Base-by-base conservation (phyloP, 148 eudicot species). In the Pouteria glomerata region DNA sequence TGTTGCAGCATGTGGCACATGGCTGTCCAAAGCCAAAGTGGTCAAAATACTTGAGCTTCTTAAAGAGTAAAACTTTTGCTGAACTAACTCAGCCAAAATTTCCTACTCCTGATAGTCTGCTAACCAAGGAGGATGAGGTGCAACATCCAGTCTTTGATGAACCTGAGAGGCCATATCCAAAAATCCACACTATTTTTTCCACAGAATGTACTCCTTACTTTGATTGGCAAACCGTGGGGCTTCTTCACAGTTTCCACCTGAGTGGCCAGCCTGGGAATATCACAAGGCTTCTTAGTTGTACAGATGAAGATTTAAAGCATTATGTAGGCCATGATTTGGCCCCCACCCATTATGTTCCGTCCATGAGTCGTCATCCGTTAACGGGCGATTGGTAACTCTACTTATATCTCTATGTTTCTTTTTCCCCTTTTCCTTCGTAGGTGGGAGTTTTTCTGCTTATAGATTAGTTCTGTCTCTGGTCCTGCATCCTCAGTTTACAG, bases 201-300 rank as follows among this genome's bases (percentile, higher is more conserved):
- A 83, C 97, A 41, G 98, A 95, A 75, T 95, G 98, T 80, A 73
- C 85, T n/a, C 78, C 93, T 6, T 91, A 95, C 77, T 95, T 91
- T 68, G 98, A 95, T 83, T 95, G 98, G 98, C 98, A 95, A 74
- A 95, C 98, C 55, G 89, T 95, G 45, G 97, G 98, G 21, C 76
- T 95, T 62, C 77, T 89, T 67, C 97, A 95, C 68, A 95, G 97
- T 76, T 95, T 95, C 79, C 82, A 80, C 62, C 76, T 64, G 39
- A 95, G 98, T 82, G 97, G 97, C 65, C 98, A 95, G 73, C 98
- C 98, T 53, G 98, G 98, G 47, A 88, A 83, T 78, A 76, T 95
- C 61, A 95, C 97, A 0, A 80, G 98, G 70, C 97, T 95, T 65
- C 88, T 95, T 24, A 95, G 98, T 70, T 95, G 98, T 83, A 91